Base-by-base conservation (phyloP, 495 filamentous ascomycete genomes). In the Oidiodendron maius region DNA sequence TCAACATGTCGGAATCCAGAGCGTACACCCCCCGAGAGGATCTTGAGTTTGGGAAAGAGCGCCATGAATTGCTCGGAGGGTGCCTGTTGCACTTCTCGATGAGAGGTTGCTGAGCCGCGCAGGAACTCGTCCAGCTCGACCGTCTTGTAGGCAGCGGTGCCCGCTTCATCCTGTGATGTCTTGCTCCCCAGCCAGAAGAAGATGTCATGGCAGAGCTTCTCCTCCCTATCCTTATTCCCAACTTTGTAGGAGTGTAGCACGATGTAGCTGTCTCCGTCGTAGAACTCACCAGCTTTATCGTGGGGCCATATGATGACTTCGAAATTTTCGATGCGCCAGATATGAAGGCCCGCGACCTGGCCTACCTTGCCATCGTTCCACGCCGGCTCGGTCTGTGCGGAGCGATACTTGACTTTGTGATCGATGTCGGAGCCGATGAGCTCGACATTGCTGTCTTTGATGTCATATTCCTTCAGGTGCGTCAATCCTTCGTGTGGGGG, bases 121-220 rank as follows among this genome's bases (percentile, higher is more conserved):
- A 83, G 52, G 55, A 76, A 81, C 61, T 83, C 80, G 47, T 83
- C 80, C 30, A 83, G 61, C 57, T 83, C 80, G 18, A 82, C 80
- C 1, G 80, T 80, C 60, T 83, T 83, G 60, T 83, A 83, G 5
- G 80, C 78, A 2, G 80, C 80, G 1, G 75, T 77, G 4, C 80
- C 80, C 4, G 78, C 76, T 54, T 83, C 80, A 52, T 83, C 80
- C 58, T 81, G 77, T 8, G 74, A 70, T 0, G 78, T 81, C 52
- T 79, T 72, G 50, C 57, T 70, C 10, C 77, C 77, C 4, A 81
- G 71, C 75, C 75, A 82, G 68, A 80, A 80, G 65, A 77, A 78
- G 55, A 81, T 69, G 35, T 78, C 73, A 59, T 82, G 73, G 21
- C 64, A 64, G 15, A 81, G 57, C 48, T 74, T 72, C 50, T 74